Evolutionary conservation across 2,329 filamentous ascomycete genomes (phyloP).

Genomic region (Biscogniauxia sp.): DNA sequence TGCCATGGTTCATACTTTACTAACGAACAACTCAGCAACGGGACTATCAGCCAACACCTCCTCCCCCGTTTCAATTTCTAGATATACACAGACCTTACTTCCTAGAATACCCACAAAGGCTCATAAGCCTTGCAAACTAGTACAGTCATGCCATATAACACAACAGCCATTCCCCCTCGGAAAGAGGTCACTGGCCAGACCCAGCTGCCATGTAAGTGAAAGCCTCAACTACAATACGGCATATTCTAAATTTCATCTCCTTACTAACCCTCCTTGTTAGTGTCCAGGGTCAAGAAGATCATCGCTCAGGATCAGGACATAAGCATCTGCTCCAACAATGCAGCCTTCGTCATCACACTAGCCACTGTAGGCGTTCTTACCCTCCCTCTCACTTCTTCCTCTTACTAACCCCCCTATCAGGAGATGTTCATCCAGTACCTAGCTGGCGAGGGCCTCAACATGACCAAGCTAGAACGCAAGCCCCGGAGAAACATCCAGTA

Average conservation of each 20-base stretch:
- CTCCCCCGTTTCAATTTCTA: background rate
- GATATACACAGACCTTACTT: background rate
- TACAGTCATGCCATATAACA: constrained; percentile 80
- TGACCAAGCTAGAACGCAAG: constrained; percentile 88
- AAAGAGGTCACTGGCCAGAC: constrained; percentile 83
- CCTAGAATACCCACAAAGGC: background rate
- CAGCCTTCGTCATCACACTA: constrained; percentile 88
- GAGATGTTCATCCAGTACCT: constrained; percentile 97
- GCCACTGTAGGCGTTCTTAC: constrained; percentile 65
- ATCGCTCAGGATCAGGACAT: constrained; percentile 86
- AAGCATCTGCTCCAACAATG: constrained; percentile 83
- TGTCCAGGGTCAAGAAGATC: constrained; percentile 94
- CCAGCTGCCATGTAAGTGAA: constrained; percentile 73
- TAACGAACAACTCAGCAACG: background rate
- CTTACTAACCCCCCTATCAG: constrained; percentile 39
- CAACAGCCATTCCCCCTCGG: constrained; percentile 73
- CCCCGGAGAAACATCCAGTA: constrained; percentile 94
- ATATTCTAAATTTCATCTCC: background rate
- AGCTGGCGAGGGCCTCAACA: constrained; percentile 78
- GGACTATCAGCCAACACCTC: background rate
- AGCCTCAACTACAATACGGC: background rate
- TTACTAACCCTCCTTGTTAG: constrained; percentile 44
- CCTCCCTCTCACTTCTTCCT: background rate
- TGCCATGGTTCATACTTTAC: background rate
- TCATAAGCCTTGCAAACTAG: background rate